Evolutionary conservation across 2,329 filamentous ascomycete genomes (phyloP).

Genomic region (Ampelomyces quisqualis): DNA sequence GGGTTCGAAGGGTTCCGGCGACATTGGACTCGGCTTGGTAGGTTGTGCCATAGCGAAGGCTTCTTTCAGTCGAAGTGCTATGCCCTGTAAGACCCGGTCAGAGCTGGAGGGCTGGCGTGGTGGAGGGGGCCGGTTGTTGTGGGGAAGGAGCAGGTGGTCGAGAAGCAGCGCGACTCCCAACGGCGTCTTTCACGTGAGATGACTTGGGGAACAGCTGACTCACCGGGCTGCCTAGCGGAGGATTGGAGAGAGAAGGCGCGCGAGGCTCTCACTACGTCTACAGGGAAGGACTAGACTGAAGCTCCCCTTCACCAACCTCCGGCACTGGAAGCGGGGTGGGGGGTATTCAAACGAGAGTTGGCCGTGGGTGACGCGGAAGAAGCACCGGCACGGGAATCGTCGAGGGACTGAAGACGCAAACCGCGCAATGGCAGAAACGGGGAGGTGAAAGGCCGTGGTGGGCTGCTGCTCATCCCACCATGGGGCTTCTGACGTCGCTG

Average conservation of each 20-base stretch:
- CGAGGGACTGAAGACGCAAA: conserved; percentile 1
- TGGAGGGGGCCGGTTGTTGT: too few species aligned
- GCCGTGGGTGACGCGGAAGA: neutral
- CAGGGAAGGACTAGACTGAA: neutral
- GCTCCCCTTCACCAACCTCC: too few species aligned
- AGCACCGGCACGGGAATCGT: conserved; percentile 5
- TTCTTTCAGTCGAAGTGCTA: conserved; percentile 27
- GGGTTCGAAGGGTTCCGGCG: conserved; percentile 28
- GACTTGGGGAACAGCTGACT: conserved; percentile 7
- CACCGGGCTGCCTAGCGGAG: conserved; percentile 9
- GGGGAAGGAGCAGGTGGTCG: conserved; percentile 10
- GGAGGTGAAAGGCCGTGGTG: conserved; percentile 12
- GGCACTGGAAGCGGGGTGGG: too few species aligned
- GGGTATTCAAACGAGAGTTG: conserved; percentile 1
- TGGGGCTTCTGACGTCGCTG: conserved; percentile 6
- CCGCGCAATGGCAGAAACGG: conserved; percentile 2
- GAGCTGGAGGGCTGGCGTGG: too few species aligned
- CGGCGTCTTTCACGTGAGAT: neutral
- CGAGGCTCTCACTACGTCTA: neutral
- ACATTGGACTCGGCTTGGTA: conserved; percentile 18
- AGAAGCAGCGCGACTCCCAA: conserved; percentile 5
- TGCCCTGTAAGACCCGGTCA: too few species aligned
- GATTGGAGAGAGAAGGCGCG: conserved; percentile 14
- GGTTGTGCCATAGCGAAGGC: conserved; percentile 27
- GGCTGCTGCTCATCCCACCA: conserved; percentile 20